phyloP scores from a whole-genome alignment of 2,329 filamentous ascomycete genomes.

The Pyrenochaeta sp. region DNA sequence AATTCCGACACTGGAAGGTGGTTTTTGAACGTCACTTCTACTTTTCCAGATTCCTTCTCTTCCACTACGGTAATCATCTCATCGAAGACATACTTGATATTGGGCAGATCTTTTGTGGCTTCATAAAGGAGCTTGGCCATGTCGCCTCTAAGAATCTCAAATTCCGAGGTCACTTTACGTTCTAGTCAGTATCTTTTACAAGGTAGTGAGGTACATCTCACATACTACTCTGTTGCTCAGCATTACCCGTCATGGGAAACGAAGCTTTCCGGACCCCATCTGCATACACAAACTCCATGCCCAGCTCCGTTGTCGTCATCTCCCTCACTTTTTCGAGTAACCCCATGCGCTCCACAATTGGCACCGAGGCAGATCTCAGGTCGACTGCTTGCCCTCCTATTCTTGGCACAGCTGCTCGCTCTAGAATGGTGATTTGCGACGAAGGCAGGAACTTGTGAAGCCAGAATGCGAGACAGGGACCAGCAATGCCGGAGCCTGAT shows the following conservation, averaged over 20 bases:
- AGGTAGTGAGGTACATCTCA: no score
- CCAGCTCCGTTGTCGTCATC: constrained; percentile 57
- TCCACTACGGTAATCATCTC: constrained; percentile 40
- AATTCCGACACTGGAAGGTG: constrained; percentile 18
- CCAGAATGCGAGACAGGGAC: constrained; percentile 60
- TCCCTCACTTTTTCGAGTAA: constrained; percentile 54
- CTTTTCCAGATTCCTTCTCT: constrained; percentile 30
- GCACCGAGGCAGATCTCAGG: constrained; percentile 60
- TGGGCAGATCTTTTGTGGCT: constrained; percentile 34
- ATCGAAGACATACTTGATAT: constrained; percentile 48
- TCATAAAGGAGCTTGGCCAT: constrained; percentile 62
- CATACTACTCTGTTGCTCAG: constrained; percentile 44
- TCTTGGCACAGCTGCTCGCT: constrained; percentile 54
- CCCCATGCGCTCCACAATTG: constrained; percentile 62
- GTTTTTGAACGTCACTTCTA: constrained; percentile 53
- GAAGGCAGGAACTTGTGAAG: constrained; percentile 50
- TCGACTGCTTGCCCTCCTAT: constrained; percentile 64
- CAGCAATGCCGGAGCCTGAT: constrained; percentile 42
- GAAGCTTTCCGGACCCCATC: constrained; percentile 33
- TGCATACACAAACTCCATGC: constrained; percentile 52
- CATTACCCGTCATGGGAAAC: constrained; percentile 49
- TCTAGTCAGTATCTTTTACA: neutral
- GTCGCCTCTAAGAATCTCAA: constrained; percentile 68
- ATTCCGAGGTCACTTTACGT: constrained; percentile 60
- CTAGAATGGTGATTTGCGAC: constrained; percentile 51